A percentile compares a stretch with the other conserved stretches of the same genome.
phyloP scores from a whole-genome alignment of 179 eudicot species.

The Vitellaria paradoxa region DNA sequence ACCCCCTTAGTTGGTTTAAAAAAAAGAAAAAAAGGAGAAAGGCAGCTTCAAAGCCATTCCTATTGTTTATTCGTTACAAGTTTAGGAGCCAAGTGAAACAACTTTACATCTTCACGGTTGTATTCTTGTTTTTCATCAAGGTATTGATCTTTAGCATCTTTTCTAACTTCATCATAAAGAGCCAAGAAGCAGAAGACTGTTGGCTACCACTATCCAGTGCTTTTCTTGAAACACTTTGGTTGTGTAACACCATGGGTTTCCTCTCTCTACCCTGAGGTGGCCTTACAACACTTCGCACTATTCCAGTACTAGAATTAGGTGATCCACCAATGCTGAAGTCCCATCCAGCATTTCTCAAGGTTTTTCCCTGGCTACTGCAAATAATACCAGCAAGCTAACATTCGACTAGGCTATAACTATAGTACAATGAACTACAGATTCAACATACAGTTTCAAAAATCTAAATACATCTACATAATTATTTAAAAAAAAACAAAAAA shows the following conservation, averaged over 20 bases:
- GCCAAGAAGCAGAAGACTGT: slow-evolving; percentile 51
- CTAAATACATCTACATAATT: too few species aligned
- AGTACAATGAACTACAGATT: too few species aligned
- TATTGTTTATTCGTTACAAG: too few species aligned
- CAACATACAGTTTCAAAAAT: too few species aligned
- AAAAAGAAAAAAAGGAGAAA: too few species aligned
- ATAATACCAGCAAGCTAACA: not conserved
- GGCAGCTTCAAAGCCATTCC: too few species aligned
- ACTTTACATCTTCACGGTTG: slow-evolving; percentile 40
- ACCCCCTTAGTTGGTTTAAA: too few species aligned
- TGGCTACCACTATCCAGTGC: slow-evolving; percentile 46
- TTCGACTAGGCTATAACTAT: too few species aligned
- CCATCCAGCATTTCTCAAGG: slow-evolving; percentile 33
- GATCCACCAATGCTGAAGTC: slow-evolving; percentile 1
- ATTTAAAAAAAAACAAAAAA: too few species aligned
- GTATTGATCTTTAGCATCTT: slow-evolving; percentile 41
- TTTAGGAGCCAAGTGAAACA: not conserved
- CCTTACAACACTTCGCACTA: slow-evolving; percentile 65
- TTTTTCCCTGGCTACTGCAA: slow-evolving; percentile 35
- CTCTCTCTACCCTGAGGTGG: slow-evolving; percentile 75
- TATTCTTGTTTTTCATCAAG: slow-evolving; percentile 38
- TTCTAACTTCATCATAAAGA: slow-evolving; percentile 51
- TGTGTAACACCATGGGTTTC: slow-evolving; percentile 45
- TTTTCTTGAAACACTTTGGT: slow-evolving; percentile 44
- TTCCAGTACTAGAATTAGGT: slow-evolving; percentile 58